A percentile compares a stretch with the other conserved stretches of the same genome.
Evolutionary conservation across 2,329 filamentous ascomycete species (phyloP).

Genomic region (Botrytis fabae): DNA sequence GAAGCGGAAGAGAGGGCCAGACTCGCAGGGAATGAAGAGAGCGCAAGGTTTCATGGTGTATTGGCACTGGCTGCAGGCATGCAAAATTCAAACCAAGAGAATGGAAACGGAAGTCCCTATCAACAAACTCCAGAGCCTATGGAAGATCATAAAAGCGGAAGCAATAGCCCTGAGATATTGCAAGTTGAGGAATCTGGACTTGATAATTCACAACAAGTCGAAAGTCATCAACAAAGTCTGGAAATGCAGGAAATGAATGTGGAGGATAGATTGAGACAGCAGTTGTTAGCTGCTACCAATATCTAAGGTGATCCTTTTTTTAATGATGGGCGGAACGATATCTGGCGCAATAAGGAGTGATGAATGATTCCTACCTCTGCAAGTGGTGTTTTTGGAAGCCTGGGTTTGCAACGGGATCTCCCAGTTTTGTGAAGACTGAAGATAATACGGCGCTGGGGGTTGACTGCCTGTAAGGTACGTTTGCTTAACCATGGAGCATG

Average conservation of each 20-base stretch:
- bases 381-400: background rate
- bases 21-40: slow-evolving; percentile 59
- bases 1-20: slow-evolving; percentile 65
- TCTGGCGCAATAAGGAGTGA: background rate
- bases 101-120: slow-evolving; percentile 14
- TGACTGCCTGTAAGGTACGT: background rate
- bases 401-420: background rate
- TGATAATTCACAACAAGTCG: background rate
- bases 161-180: slow-evolving; percentile 25
- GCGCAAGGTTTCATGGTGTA: slow-evolving; percentile 60
- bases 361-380: too few species aligned
- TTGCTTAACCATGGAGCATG: background rate
- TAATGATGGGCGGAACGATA: background rate
- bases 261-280: slow-evolving; percentile 22
- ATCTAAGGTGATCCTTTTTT: background rate
- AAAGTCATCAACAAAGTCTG: background rate
- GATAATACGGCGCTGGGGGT: background rate
- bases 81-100: slow-evolving; percentile 21
- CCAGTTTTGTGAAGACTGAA: background rate
- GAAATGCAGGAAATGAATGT: slow-evolving; percentile 22
- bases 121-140: slow-evolving; percentile 11
- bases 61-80: slow-evolving; percentile 56
- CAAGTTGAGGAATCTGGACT: slow-evolving; percentile 28
- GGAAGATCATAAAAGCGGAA: slow-evolving; percentile 15
- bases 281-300: slow-evolving; percentile 16